Base-by-base conservation (phyloP, 1,139 yeast genomes). In the Kodamaea sp. region DNA sequence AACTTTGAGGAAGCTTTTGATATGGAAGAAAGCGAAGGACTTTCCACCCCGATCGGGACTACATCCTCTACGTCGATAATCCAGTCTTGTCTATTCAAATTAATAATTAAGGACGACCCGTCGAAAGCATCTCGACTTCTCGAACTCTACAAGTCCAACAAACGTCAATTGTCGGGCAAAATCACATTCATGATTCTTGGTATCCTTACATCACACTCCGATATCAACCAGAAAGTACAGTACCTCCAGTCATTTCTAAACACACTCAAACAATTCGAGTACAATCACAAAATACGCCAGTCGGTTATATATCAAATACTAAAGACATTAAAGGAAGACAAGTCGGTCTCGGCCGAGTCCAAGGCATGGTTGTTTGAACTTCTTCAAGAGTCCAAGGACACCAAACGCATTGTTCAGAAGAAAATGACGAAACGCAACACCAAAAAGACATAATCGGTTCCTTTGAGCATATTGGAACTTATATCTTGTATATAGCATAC, bases 61-160 rank as follows among this genome's bases (percentile, higher is more conserved):
- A 4, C 27, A 15, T n/a, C n/a, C n/a, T 33, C 50, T 24, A 42
- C 53, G 2, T 22, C 37, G 4, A 28, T 43, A 21, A 40, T 53
- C 6, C 58, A 57, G 21, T 49, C 53, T 11, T 46, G 42, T 31
- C 38, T 61, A n/a, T 52, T 55, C 31, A 52, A 51, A 38, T 38
- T 48, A 15, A 47, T 62, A 39, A 61, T 63, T 7, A 38, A 45
- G 20, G 54, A 53, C 12, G 57, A 60, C 27, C 63, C 65, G 4
- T 22, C 24, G 15, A 49, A 50, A 21, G 46, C 63, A 2, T 20
- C 57, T 11, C 46, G 48, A 31, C 44, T 65, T 13, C 44, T 63
- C 13, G 37, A 47, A 1, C 40, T 41, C 19, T 56, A 60, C 42
- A 37, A 47, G 18, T 31, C 43, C 6, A 47, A 46, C 12, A 50